These are phyloP conservation scores for Helenozyma baotianmanensis DNA, from an alignment of 805 yeast species.

Conservation along the genomic window DNA sequence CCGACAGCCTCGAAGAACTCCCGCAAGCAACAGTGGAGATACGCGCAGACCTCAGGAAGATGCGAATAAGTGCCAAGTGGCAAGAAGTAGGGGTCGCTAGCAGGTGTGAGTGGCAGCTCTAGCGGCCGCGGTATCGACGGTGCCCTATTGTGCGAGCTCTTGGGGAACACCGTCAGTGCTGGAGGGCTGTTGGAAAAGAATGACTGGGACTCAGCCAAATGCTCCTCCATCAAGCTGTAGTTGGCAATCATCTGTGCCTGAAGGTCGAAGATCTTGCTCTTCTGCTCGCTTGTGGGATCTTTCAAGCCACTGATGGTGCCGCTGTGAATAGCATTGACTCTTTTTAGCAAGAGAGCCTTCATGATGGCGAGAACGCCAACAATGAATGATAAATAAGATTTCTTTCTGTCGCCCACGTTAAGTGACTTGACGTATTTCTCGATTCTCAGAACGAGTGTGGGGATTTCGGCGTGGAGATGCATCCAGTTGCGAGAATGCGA, in stretches of 20 bases:
- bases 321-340: conserved; percentile 20
- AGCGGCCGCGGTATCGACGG: conserved; percentile 4
- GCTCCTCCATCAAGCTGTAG: conserved; percentile 16
- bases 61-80: conserved; percentile 36
- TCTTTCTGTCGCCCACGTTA: conserved; percentile 10
- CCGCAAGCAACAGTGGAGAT: conserved; percentile 24
- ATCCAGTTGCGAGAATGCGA: conserved; percentile 10
- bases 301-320: conserved; percentile 2
- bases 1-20: conserved; percentile 27
- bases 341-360: conserved; percentile 25
- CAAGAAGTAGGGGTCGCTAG: conserved; percentile 24
- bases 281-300: conserved; percentile 11
- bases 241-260: conserved; percentile 25
- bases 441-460: conserved; percentile 10
- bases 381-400: conserved; percentile 12
- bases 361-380: conserved; percentile 26
- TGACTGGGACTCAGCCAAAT: conserved; percentile 26
- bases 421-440: conserved; percentile 13
- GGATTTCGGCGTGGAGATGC: conserved; percentile 8
- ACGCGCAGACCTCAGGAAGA: conserved; percentile 28
- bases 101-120: conserved; percentile 17
- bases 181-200: conserved; percentile 20
- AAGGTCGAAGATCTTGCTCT: conserved; percentile 22
- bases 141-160: conserved; percentile 24
- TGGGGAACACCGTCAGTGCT: conserved; percentile 27